A percentile compares a stretch with the other conserved stretches of the same genome.
Conservation (phyloP, 2,329 filamentous ascomycete genomes). For the Dothistroma septosporum region DNA sequence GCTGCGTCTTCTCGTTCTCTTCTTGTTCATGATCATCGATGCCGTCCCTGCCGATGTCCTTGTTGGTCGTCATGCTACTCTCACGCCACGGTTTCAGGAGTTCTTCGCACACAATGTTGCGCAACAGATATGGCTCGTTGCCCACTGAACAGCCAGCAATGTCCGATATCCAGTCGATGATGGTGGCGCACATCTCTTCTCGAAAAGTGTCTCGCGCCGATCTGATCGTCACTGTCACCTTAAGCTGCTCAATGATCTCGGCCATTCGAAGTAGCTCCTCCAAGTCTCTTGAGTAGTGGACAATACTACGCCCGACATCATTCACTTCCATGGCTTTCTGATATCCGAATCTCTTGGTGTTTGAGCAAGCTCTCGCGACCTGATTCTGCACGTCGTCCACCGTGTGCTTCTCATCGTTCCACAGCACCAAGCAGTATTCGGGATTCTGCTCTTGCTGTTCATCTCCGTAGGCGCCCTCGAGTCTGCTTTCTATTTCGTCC, state of each 20-base stretch:
- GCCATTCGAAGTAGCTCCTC: constrained; percentile 71
- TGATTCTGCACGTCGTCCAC: constrained; percentile 86
- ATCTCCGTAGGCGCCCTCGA: constrained; percentile 64
- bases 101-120: constrained; percentile 83
- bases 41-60: constrained; percentile 69
- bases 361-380: constrained; percentile 80
- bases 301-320: constrained; percentile 77
- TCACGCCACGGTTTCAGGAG: constrained; percentile 76
- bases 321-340: constrained; percentile 83
- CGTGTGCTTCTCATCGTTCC: constrained; percentile 99
- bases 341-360: constrained; percentile 64
- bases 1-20: constrained; percentile 43
- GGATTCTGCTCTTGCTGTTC: constrained; percentile 58
- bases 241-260: constrained; percentile 87
- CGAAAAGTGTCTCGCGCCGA: constrained; percentile 92
- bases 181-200: constrained; percentile 97
- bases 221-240: constrained; percentile 90
- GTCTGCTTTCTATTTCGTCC: constrained; percentile 75
- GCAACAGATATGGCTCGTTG: constrained; percentile 71
- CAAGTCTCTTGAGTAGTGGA: constrained; percentile 72
- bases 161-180: constrained; percentile 93
- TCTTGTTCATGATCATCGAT: constrained; percentile 75
- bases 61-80: constrained; percentile 76
- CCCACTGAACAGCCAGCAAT: constrained; percentile 86
- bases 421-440: constrained; percentile 81